phyloP scores from a whole-genome alignment of 805 yeast genomes.

The Schwanniomyces yamadae region DNA sequence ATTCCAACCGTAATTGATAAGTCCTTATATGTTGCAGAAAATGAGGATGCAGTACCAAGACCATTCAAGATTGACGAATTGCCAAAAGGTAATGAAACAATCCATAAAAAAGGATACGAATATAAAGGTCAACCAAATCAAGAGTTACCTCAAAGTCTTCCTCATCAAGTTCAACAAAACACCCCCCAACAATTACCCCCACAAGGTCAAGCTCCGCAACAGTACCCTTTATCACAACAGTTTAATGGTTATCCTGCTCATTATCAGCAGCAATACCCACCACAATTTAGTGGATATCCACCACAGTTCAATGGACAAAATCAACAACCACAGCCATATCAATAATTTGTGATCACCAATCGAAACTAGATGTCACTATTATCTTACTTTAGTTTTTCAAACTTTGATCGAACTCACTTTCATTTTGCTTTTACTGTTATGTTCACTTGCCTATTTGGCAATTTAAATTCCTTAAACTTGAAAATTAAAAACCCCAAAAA shows the following conservation, averaged over 20 bases:
- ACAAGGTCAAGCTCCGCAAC: conserved; percentile 10
- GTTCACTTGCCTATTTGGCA: no score
- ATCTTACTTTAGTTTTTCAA: conserved; percentile 2
- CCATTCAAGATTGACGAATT: conserved; percentile 77
- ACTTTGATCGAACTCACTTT: conserved; percentile 1
- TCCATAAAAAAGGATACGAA: conserved; percentile 34
- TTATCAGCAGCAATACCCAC: conserved; percentile 16
- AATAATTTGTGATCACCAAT: no score
- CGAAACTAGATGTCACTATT: not conserved
- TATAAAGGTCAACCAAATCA: conserved; percentile 47
- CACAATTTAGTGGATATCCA: conserved; percentile 19
- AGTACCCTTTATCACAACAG: conserved; percentile 20
- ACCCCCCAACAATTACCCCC: conserved; percentile 3
- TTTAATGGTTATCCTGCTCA: conserved; percentile 19
- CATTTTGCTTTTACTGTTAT: no score
- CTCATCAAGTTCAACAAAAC: conserved; percentile 6
- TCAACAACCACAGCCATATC: conserved; percentile 16
- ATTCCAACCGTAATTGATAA: conserved; percentile 93
- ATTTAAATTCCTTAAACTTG: no score
- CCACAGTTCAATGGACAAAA: conserved; percentile 15
- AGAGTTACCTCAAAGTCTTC: conserved; percentile 10
- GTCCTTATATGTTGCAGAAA: conserved; percentile 82
- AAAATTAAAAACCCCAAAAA: not conserved
- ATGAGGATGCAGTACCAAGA: conserved; percentile 72
- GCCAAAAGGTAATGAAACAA: conserved; percentile 44